Evolutionary conservation across 2,329 filamentous ascomycete species (phyloP), one percentile per base, ranked within the genome.

Genomic region (Aspergillus fructus): DNA sequence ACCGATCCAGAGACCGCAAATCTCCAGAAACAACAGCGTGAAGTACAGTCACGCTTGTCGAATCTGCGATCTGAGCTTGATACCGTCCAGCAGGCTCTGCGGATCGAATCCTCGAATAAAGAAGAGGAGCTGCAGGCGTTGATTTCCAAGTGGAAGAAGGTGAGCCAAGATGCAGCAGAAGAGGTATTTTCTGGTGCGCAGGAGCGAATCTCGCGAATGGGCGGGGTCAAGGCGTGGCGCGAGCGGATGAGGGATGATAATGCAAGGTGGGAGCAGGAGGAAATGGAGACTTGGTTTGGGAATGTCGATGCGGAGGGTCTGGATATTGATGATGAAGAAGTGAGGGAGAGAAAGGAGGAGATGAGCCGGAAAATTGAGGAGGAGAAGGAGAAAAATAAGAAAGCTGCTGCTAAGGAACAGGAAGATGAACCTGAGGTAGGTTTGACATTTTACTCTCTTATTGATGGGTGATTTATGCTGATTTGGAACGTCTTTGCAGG

Each of bases 131-230:
- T 91, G 23, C 73, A 81, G 42, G 72, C 68, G 0, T 66, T 90
- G 62, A 81, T 84, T 42, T 69, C 68, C 3, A 87, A 83, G 68
- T 91, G 89, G 89, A 83, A 78, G 47, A 71, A 67, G 0, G 83
- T 85, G 17, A 84, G 83, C 58, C 80, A 86, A 60, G 74, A 79
- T 49, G 87, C 86, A 6, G 88, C 88, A 1, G 88, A 91, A 63
- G 86, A 89, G 65, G 74, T 90, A 11, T 90, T 88, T 69, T 78
- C 74, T 23, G 74, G 78, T 19, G 84, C 87, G 21, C 80, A 81
- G 60, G 85, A 87, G 68, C 75, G 84, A 53, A 79, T 89, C 37
- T 78, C 84, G 64, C 75, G 81, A 63, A 87, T 88, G 82, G 86
- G 87, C 19, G 86, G 86, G 1, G 78, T 87, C 41, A 73, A 75